Conservation (phyloP, 228 moss, liverwort and hornwort genomes). For the Sphagnum magellanicum region DNA sequence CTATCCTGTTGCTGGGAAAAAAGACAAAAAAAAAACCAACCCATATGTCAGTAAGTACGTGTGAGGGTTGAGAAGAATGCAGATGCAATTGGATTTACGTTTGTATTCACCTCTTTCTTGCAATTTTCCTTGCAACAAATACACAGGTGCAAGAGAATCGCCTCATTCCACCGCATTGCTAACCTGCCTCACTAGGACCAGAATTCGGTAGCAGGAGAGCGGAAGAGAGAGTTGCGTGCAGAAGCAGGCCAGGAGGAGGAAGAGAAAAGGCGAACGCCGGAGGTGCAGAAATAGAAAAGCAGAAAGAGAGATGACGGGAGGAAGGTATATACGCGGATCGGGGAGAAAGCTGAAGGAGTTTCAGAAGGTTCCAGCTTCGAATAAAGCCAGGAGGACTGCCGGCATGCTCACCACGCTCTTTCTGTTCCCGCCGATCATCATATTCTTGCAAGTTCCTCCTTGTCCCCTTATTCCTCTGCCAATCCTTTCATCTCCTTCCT, state of each 20-base stretch:
- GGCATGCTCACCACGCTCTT: slow-evolving; percentile 43
- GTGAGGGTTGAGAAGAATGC: too few relatives aligned
- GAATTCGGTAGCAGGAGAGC: too few relatives aligned
- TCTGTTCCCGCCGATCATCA: slow-evolving; percentile 41
- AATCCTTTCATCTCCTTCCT: too few relatives aligned
- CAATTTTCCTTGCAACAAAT: too few relatives aligned
- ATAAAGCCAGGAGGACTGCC: slow-evolving; percentile 31
- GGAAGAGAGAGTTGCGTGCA: background rate
- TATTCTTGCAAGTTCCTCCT: slow-evolving; percentile 43
- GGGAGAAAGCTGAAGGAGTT: background rate
- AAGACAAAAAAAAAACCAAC: background rate
- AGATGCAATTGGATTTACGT: background rate
- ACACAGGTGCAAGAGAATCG: too few relatives aligned
- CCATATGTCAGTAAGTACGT: too few relatives aligned
- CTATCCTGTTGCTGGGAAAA: background rate
- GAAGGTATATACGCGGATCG: background rate
- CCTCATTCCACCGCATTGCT: too few relatives aligned
- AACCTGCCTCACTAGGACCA: too few relatives aligned
- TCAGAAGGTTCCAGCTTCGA: background rate
- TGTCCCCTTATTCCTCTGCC: background rate
- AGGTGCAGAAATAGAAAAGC: background rate
- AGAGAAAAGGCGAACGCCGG: background rate
- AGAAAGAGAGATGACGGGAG: background rate
- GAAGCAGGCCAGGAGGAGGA: background rate
- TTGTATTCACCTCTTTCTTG: background rate